Evolutionary conservation across 2,329 filamentous ascomycete species (phyloP).

Genomic region (Penicillium psychrosexuale): DNA sequence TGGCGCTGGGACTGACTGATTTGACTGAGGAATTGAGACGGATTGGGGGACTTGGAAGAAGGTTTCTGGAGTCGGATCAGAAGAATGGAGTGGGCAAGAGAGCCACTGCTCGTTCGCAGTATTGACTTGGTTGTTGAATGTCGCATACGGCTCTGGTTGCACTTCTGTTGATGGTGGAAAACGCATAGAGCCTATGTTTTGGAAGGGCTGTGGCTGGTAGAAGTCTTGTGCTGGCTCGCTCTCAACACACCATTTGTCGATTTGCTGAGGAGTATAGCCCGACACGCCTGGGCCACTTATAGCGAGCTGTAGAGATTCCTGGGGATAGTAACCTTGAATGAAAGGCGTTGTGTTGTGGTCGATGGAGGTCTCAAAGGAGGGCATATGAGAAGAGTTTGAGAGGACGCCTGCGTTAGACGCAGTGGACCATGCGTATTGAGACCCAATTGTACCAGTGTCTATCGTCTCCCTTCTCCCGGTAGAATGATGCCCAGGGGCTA

Average conservation of each 20-base stretch:
- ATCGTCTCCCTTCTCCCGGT: conserved; percentile 14
- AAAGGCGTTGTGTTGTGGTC: conserved; percentile 10
- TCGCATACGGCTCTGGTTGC: conserved; percentile 3
- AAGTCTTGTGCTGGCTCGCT: conserved; percentile 9
- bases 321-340: conserved; percentile 16
- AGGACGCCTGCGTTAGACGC: conserved; percentile 15
- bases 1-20: background rate
- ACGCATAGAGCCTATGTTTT: conserved; percentile 7
- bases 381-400: conserved; percentile 3
- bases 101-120: conserved; percentile 14
- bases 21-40: background rate
- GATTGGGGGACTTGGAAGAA: conserved; percentile 13
- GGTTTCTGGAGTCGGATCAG: background rate
- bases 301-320: background rate
- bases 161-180: conserved; percentile 7
- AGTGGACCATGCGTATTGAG: conserved; percentile 21
- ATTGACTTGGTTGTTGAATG: conserved; percentile 5
- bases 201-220: conserved; percentile 7
- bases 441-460: conserved; percentile 16
- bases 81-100: background rate
- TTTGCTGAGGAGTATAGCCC: conserved; percentile 19
- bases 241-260: conserved; percentile 23
- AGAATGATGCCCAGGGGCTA: conserved; percentile 14
- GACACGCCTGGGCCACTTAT: background rate
- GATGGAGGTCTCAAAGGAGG: conserved; percentile 6